Evolutionary conservation across 805 yeast genomes (phyloP).

Genomic region (Brettanomyces naardenensis): DNA sequence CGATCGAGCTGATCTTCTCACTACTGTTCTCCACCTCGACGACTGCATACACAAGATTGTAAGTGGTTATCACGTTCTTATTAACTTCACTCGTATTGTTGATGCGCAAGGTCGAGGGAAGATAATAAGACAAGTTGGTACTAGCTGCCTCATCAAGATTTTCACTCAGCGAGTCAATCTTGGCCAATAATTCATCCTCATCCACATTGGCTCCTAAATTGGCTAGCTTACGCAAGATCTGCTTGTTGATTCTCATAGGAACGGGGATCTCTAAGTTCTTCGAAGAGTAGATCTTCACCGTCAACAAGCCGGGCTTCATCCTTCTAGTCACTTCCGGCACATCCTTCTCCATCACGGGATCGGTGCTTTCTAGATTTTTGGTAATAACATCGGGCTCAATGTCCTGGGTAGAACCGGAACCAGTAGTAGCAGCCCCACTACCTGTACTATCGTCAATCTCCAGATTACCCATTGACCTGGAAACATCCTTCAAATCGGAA

Average conservation of each 20-base stretch:
- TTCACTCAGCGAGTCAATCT: constrained; percentile 26
- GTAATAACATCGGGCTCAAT: constrained; percentile 17
- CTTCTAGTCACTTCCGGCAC: constrained; percentile 2
- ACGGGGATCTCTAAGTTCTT: constrained; percentile 64
- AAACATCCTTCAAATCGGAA: constrained; percentile 9
- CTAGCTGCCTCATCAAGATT: constrained; percentile 20
- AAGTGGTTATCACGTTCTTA: constrained; percentile 40
- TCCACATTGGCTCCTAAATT: constrained; percentile 39
- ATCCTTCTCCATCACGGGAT: constrained; percentile 24
- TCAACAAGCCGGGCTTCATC: constrained; percentile 60
- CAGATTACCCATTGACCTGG: constrained; percentile 10
- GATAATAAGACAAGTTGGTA: constrained; percentile 22
- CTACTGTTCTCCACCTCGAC: constrained; percentile 94
- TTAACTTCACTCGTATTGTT: constrained; percentile 40
- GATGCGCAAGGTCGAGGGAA: constrained; percentile 37
- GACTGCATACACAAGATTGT: constrained; percentile 64
- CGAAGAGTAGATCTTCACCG: constrained; percentile 70
- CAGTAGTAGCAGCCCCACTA: no score
- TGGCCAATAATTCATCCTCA: constrained; percentile 22
- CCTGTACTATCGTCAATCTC: constrained; percentile 4
- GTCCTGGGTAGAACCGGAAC: no score
- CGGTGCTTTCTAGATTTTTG: constrained; percentile 23
- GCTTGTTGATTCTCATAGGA: constrained; percentile 55
- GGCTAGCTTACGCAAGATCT: constrained; percentile 58
- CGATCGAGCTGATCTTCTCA: constrained; percentile 76